Evolutionary conservation across 805 yeast genomes (phyloP), one percentile per base, ranked within the genome.

Genomic region (Metschnikowia reukaufii): DNA sequence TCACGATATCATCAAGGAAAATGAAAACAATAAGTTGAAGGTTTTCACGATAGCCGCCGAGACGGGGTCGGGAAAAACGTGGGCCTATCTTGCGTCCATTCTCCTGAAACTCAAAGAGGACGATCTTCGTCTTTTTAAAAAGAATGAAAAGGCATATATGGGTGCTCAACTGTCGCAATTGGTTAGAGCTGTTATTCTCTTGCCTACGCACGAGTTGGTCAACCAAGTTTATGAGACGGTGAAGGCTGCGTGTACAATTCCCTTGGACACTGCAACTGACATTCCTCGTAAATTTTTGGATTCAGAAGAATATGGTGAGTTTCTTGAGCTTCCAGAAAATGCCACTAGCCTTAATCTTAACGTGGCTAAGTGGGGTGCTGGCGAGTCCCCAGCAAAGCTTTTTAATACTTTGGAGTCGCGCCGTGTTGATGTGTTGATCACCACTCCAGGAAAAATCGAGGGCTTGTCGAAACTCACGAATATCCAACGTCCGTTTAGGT

Each of bases 11-110:
- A 57, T 61, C 39, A 48, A 55, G 34, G 58, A 59, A 12, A 68
- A 71, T 46, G 70, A 65, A 47, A 42, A 39, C 18, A 64, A 60
- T 21, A 62, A 60, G 48, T 57, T 82, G 40, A 81, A 82, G 54
- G 77, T 84, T 0, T 88, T 81, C 70, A 81, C 94, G 2, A 65
- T 92, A 45, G 97, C 98, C 0, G 96, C 97, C 2, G 98, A 94
- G 63, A 92, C 99, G 0, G 99, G 99, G 0, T 86, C 96, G 0
- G 99, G 99, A 7, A 92, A 92, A 62, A 92, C 99, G 0, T 82
- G 96, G 83, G 90, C 97, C 0, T 92, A 91, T 60, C 61, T 94
- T 50, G 81, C 86, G 0, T 91, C 96, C 0, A 52, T 92, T 30
- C 52, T 91, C 32, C 85, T 88, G 39, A 81, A 79, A 52, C 65